Conservation (phyloP, 495 filamentous ascomycete genomes). For the Mycothermus thermophilus region DNA sequence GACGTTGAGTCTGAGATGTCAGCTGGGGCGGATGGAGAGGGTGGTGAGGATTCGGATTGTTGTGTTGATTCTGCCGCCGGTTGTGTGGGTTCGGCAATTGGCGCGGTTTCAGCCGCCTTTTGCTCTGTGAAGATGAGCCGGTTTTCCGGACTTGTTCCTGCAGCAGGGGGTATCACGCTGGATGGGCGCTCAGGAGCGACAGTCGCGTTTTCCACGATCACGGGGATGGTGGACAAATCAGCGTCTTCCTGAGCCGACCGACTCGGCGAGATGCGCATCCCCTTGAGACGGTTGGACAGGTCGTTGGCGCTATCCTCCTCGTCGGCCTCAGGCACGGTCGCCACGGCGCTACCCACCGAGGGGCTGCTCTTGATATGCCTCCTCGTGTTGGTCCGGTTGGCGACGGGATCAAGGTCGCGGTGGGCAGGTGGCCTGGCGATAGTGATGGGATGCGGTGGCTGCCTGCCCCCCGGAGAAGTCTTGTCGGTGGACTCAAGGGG, state of each 20-base stretch:
- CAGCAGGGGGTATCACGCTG: constrained; percentile 15
- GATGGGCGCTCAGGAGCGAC: constrained; percentile 13
- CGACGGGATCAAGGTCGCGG: constrained; percentile 23
- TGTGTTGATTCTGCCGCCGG: background rate
- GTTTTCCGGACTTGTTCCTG: no score
- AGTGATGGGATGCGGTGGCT: constrained; percentile 15
- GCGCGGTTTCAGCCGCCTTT: no score
- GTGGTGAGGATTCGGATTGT: no score
- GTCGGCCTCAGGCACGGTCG: constrained; percentile 55
- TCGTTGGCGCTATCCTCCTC: constrained; percentile 43
- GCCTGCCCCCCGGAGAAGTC: constrained; percentile 7
- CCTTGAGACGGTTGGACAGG: constrained; percentile 24
- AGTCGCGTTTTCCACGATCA: constrained; percentile 28
- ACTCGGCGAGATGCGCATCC: constrained; percentile 22
- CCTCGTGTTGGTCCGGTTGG: constrained; percentile 48
- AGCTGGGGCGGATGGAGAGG: no score
- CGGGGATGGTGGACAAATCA: constrained; percentile 28
- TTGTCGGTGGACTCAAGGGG: constrained; percentile 8
- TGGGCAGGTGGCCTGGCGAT: constrained; percentile 36
- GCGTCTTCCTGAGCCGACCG: constrained; percentile 19
- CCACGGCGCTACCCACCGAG: constrained; percentile 59
- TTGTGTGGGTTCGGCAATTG: background rate
- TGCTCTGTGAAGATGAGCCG: no score
- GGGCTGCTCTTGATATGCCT: constrained; percentile 59
- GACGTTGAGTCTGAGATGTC: no score